Conservation (phyloP, 495 filamentous ascomycete genomes). For the Aspergillus conjunctus region DNA sequence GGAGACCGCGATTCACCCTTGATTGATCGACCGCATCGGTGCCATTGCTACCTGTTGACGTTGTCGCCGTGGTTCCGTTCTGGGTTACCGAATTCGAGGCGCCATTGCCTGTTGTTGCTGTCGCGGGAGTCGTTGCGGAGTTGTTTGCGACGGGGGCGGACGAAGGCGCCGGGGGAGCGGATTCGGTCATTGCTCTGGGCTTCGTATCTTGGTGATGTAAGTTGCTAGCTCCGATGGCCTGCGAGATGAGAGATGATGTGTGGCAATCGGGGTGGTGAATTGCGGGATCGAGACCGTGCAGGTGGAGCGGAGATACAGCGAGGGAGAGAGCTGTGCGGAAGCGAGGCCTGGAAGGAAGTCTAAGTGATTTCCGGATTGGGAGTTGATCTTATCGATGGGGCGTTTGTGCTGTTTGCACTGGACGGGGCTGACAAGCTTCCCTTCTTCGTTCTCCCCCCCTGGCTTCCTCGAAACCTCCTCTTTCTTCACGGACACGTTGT, state of each 20-base stretch:
- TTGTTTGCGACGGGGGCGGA: constrained; percentile 13
- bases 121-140: constrained; percentile 13
- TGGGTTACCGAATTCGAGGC: neutral
- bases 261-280: neutral
- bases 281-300: neutral
- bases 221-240: neutral
- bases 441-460: constrained; percentile 5
- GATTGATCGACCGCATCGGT: constrained; percentile 13
- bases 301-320: neutral
- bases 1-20: constrained; percentile 50
- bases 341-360: neutral
- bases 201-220: neutral
- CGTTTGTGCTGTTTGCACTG: constrained; percentile 49
- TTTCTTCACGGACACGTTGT: constrained; percentile 16
- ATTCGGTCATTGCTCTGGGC: constrained; percentile 31
- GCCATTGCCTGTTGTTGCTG: constrained; percentile 11
- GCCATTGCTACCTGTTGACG: constrained; percentile 1
- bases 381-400: constrained; percentile 32
- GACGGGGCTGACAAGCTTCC: neutral
- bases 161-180: constrained; percentile 29
- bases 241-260: neutral
- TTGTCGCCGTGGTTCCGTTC: constrained; percentile 5
- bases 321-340: constrained; percentile 13
- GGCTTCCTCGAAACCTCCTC: neutral
- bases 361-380: constrained; percentile 25